Base-by-base conservation (phyloP, 257 asterid species). In the Ocimum tenuiflorum region DNA sequence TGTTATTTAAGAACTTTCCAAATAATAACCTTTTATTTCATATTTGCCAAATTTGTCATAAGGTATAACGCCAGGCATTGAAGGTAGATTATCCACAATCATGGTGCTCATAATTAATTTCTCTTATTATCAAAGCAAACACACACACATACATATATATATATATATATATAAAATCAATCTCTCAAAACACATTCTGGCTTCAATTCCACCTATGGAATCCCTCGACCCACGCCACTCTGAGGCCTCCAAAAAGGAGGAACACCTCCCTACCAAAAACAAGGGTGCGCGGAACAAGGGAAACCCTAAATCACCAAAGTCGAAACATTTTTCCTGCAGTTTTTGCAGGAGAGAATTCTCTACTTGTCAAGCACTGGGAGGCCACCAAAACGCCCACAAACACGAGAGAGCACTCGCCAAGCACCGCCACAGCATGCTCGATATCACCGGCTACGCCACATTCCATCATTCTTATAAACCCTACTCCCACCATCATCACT, bases 381-480 rank as follows among this genome's bases (percentile, higher is more conserved):
- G 96, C 53, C 94, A 88, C 57, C 96, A 88, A 33, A 88, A 88
- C 27, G 96, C 91, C 0, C 96, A 88, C 70, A 88, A 86, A 46
- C 82, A 88, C 46, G 89, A 88, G 69, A 67, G 89, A 8, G 87
- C 91, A 0, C 7, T 73, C 50, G 85, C 83, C 41, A 88, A 83
- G 71, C 79, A 78, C 61, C 74, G 80, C 13, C 81, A 82, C 23
- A 83, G 71, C 18, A 29, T 69, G 65, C 65, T 58, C 42, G 91
- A 70, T 24, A 23, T 70, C 65, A 55, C 77, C 14, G 81, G 81
- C 11, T 78, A 78, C 73, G n/a, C n/a, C n/a, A n/a, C n/a, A n/a
- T n/a, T n/a, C n/a, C n/a, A n/a, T n/a, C n/a, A n/a, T n/a, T 50
- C 82, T 3, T 77, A 75, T 69, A 77, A 78, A 55, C 72, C 84